Evolutionary conservation across 2,329 filamentous ascomycete species (phyloP).

Genomic region (Fusarium solani-melongenae): DNA sequence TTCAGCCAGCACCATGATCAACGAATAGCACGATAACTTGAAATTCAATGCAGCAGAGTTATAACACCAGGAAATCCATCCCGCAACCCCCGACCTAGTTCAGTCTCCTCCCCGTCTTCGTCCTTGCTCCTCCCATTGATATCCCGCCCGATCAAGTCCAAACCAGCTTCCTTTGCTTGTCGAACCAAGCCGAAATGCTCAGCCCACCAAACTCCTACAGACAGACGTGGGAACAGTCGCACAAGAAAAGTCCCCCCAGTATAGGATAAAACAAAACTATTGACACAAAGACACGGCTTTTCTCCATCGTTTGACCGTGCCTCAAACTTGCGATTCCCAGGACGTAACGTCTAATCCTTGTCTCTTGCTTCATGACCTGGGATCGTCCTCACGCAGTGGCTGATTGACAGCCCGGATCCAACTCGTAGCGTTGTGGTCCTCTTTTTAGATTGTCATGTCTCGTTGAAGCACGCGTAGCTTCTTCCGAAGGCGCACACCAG

Average conservation of each 20-base stretch:
- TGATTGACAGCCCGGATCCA: constrained; percentile 28
- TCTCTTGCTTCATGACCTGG: constrained; percentile 19
- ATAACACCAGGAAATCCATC: constrained; percentile 38
- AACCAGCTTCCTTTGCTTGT: constrained; percentile 17
- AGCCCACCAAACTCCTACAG: constrained; percentile 28
- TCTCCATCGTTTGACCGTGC: constrained; percentile 3
- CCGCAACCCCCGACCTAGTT: constrained; percentile 20
- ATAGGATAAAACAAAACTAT: constrained; percentile 26
- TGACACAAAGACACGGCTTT: constrained; percentile 12
- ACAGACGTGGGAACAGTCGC: constrained; percentile 21
- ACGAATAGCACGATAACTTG: constrained; percentile 16
- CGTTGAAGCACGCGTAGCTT: constrained; percentile 15
- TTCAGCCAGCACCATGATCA: background rate
- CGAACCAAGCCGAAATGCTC: constrained; percentile 25
- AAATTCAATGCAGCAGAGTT: constrained; percentile 33
- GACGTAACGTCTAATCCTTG: background rate
- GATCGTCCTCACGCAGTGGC: constrained; percentile 17
- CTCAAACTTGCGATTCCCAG: background rate
- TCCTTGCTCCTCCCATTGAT: constrained; percentile 24
- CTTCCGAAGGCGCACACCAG: background rate
- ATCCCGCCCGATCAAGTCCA: constrained; percentile 21
- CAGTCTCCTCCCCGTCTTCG: constrained; percentile 23
- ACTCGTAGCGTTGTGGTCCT: constrained; percentile 34
- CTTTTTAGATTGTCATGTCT: constrained; percentile 24
- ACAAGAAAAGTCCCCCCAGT: constrained; percentile 29